Evolutionary conservation across 257 asterid species (phyloP), one percentile per base, ranked within the genome.

Genomic region (Solanum bukasovii): DNA sequence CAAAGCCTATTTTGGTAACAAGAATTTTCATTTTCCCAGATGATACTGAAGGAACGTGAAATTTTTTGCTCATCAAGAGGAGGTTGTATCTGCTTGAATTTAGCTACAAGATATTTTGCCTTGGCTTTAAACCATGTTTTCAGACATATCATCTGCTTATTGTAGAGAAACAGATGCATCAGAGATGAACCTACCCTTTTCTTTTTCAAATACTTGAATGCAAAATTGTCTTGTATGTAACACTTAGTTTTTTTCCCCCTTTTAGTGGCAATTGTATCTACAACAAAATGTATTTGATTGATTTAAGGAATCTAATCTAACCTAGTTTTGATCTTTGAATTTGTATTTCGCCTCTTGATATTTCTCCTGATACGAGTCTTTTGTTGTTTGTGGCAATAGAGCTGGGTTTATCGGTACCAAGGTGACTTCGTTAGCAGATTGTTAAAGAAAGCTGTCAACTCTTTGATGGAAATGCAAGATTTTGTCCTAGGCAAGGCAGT

Each of bases 41-140:
- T 96, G 95, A 93, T 91, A 90, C 75, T 91, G 98, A 96, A 89
- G 99, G 98, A 85, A 95, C 98, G 98, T 96, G 98, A 96, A 61
- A 91, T 73, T 87, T 88, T 91, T 89, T 86, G 93, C 93, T 88
- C 91, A 52, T 91, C 90, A 77, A 89, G 91, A 92, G 94, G 94
- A 89, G 91, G 86, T 82, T 82, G 86, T 92, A 87, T 88, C 92
- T 90, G 91, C 95, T 90, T 92, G 89, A 92, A 91, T 90, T 72
- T 86, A 73, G 46, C 84, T 63, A 33, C 88, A 23, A 86, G 74
- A 78, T 33, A 65, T 46, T 91, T 63, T 68, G 44, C 68, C 31
- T 18, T 88, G 86, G 67, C 65, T 74, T 56, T 67, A 37, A 34
- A 44, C 79, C 37, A 31, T 73, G 63, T 84, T 61, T 83, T 25